Evolutionary conservation across 345 rosid species (phyloP).

Genomic region (Citrus unshiu): DNA sequence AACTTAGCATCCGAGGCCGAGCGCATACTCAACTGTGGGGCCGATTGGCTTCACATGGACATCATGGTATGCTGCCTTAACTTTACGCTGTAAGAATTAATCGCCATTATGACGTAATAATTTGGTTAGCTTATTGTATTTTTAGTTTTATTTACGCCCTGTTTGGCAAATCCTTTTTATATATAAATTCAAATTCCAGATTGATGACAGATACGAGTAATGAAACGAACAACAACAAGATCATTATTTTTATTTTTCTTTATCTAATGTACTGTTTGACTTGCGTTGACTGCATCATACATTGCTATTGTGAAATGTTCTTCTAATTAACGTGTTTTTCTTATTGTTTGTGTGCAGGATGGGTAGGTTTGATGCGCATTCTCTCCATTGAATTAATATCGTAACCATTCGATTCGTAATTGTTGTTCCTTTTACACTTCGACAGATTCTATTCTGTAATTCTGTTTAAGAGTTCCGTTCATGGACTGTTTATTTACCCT

Average conservation of each 20-base stretch:
- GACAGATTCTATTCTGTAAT: not conserved
- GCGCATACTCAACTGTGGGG: constrained; percentile 78
- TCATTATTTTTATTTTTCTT: not conserved
- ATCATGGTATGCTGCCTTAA: constrained; percentile 55
- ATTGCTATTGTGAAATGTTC: not conserved
- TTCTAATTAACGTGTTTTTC: not conserved
- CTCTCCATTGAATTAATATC: not conserved
- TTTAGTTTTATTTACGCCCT: not conserved
- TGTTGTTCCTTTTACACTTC: constrained; percentile 18
- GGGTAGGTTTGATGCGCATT: constrained; percentile 48
- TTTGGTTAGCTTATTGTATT: not conserved
- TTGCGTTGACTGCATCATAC: not conserved
- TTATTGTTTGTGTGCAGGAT: constrained; percentile 47
- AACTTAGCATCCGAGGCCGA: constrained; percentile 83
- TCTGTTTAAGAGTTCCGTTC: not conserved
- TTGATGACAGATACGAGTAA: not conserved
- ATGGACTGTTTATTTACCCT: not conserved
- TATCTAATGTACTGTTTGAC: not conserved
- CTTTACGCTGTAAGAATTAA: not conserved
- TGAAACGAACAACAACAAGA: not conserved
- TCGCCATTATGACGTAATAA: not conserved
- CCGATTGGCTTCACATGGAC: constrained; percentile 99
- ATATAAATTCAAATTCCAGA: not conserved
- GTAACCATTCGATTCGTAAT: not conserved
- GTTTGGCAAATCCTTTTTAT: not conserved